Base-by-base conservation (phyloP, 2,329 filamentous ascomycete genomes). In the Exophiala calicioides region DNA sequence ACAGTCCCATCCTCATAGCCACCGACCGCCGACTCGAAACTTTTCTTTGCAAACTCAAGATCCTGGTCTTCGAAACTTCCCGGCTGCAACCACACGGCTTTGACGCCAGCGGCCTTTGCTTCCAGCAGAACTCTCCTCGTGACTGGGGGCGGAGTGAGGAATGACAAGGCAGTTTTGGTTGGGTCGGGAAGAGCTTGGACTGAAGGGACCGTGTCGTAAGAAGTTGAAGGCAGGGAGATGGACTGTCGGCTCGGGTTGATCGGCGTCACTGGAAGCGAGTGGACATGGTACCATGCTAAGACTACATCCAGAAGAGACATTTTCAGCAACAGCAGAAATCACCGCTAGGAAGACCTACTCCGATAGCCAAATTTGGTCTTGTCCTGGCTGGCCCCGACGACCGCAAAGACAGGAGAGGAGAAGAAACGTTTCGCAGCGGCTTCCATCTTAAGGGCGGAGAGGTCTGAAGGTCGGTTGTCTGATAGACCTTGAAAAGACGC, bases 301-400 rank as follows among this genome's bases (percentile, higher is more conserved):
- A 97, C 90, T 94, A 62, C 9, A 33, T 2, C 26, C 10, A 24
- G 41, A 41, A 47, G 29, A 34, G 19, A 24, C 9, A 46, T 34
- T 52, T 27, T 40, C 12, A 45, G 50, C 58, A 7, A 51, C 26
- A 29, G 27, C 13, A 18, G 19, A 50, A 33, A 52, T 23, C 23
- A 20, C 15, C 13, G n/a, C 31, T 27, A 21, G 8, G 15, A 3
- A 9, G 13, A 39, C 50, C 40, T 44, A 50, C 44, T 53, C 23
- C 43, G 38, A 68, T 95, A 86, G 18, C 93, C 91, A 63, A 86
- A 96, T 68, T 95, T 96, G 64, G 76, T 73, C 30, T 86, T 76
- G 69, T 95, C 89, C 41, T 86, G 87, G 65, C 86, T 91, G 27
- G 91, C 91, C 60, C 91, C 91, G 15, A 90, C 89, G 20, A 96